Conservation (phyloP, 352 stramenopile genomes). For the Pythium rishiriense region DNA sequence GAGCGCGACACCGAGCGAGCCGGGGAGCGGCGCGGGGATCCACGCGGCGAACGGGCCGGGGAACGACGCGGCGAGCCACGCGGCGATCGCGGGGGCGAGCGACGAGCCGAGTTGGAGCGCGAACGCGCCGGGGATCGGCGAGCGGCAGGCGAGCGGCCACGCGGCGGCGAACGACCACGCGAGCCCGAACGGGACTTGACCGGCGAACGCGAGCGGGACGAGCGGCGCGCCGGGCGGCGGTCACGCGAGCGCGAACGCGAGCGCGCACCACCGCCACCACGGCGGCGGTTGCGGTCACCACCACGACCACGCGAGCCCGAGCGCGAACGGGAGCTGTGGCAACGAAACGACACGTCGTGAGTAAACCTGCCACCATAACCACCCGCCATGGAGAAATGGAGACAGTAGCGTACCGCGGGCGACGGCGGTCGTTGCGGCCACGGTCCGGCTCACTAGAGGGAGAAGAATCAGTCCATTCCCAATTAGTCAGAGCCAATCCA, state of each 20-base stretch:
- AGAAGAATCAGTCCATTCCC: background rate
- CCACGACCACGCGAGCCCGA: conserved; percentile 38
- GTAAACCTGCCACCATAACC: background rate
- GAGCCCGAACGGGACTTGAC: conserved; percentile 46
- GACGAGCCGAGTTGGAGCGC: conserved; percentile 34
- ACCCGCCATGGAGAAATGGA: background rate
- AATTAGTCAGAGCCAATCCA: conserved; percentile 9
- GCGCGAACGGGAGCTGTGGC: conserved; percentile 46
- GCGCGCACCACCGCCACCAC: conserved; percentile 15
- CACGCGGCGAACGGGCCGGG: conserved; percentile 38
- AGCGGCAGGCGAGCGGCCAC: conserved; percentile 31
- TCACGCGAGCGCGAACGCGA: conserved; percentile 51
- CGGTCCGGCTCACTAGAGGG: conserved; percentile 3
- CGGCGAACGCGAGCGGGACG: conserved; percentile 33
- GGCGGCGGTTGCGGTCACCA: conserved; percentile 21
- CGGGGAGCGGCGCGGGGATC: conserved; percentile 42
- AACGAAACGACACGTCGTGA: background rate
- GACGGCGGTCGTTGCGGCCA: conserved; percentile 14
- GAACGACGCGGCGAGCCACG: conserved; percentile 34
- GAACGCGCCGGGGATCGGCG: conserved; percentile 41
- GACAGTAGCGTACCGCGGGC: conserved; percentile 19
- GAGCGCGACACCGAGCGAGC: conserved; percentile 44
- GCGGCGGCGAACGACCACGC: conserved; percentile 30
- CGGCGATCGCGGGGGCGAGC: conserved; percentile 14
- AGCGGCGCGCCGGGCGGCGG: conserved; percentile 27